Evolutionary conservation across 352 stramenopile genomes (phyloP).

Genomic region (Pythium periplocum): DNA sequence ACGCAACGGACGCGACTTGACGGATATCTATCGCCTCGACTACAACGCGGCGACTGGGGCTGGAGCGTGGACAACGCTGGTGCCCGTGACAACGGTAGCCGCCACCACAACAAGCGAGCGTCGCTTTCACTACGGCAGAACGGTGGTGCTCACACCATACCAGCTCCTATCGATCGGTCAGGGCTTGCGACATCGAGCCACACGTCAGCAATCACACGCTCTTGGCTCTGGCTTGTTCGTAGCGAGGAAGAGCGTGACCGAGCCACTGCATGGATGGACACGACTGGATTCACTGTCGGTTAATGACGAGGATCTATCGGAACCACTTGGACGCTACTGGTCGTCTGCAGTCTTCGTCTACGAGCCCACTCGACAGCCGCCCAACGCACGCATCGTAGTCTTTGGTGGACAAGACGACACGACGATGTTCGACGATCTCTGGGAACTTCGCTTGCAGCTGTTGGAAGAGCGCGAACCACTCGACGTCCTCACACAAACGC

Average conservation of each 20-base stretch:
- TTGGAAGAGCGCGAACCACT: slow-evolving; percentile 25
- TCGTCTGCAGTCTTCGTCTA: slow-evolving; percentile 29
- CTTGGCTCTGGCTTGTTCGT: slow-evolving; percentile 29
- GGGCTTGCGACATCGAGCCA: slow-evolving; percentile 19
- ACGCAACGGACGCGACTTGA: slow-evolving; percentile 25
- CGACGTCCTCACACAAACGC: slow-evolving; percentile 13
- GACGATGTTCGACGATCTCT: slow-evolving; percentile 48
- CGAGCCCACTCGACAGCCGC: not conserved
- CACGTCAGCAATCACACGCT: slow-evolving; percentile 10
- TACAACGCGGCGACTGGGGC: slow-evolving; percentile 26
- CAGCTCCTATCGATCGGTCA: slow-evolving; percentile 38
- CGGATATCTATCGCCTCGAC: slow-evolving; percentile 61
- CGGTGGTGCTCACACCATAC: slow-evolving; percentile 39
- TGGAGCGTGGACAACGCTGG: slow-evolving; percentile 40
- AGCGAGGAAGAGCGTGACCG: slow-evolving; percentile 30
- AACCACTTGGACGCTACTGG: slow-evolving; percentile 38
- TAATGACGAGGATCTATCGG: not conserved
- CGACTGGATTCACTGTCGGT: slow-evolving; percentile 1
- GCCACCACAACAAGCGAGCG: slow-evolving; percentile 9
- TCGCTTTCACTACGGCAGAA: slow-evolving; percentile 28
- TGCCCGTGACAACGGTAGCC: slow-evolving; percentile 9
- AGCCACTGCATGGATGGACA: slow-evolving; percentile 36
- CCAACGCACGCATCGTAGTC: slow-evolving; percentile 27
- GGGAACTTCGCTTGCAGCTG: slow-evolving; percentile 38
- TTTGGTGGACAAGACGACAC: slow-evolving; percentile 76